Evolutionary conservation across 2,329 filamentous ascomycete genomes (phyloP).

Genomic region (Stagonosporopsis cucurbitacearum): DNA sequence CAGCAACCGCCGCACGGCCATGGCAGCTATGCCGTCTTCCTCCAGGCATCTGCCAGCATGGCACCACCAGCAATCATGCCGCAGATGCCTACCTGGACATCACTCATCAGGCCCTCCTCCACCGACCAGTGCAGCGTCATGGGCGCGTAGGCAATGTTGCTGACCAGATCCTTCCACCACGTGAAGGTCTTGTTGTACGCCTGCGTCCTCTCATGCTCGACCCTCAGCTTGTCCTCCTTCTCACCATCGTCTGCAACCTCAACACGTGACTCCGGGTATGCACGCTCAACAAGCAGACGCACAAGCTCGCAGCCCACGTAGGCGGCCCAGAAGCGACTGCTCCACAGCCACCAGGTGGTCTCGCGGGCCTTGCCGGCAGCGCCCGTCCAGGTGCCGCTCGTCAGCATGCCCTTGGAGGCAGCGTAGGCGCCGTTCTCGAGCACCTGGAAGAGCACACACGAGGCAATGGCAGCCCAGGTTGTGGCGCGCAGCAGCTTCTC

Average conservation of each 20-base stretch:
- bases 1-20: not conserved
- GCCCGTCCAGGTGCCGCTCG: slow-evolving; percentile 54
- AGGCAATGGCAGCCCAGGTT: slow-evolving; percentile 70
- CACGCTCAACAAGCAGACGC: slow-evolving; percentile 59
- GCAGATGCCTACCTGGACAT: slow-evolving; percentile 64
- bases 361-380: slow-evolving; percentile 58
- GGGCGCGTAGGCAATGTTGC: slow-evolving; percentile 79
- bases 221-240: slow-evolving; percentile 56
- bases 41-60: slow-evolving; percentile 56
- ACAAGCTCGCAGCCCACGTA: slow-evolving; percentile 80
- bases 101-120: slow-evolving; percentile 61
- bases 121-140: slow-evolving; percentile 84
- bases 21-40: slow-evolving; percentile 39
- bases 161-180: slow-evolving; percentile 71
- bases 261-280: slow-evolving; percentile 30
- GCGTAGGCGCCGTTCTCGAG: slow-evolving; percentile 87
- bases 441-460: slow-evolving; percentile 74
- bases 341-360: slow-evolving; percentile 70
- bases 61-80: slow-evolving; percentile 60
- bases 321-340: slow-evolving; percentile 78
- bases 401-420: slow-evolving; percentile 72
- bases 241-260: slow-evolving; percentile 49
- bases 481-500: slow-evolving; percentile 52
- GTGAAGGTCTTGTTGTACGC: slow-evolving; percentile 42
- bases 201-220: slow-evolving; percentile 35